These are phyloP conservation scores for Puccinia brachypodii DNA, from an alignment of 1,284 basidiomycete species.

Conservation along the genomic window DNA sequence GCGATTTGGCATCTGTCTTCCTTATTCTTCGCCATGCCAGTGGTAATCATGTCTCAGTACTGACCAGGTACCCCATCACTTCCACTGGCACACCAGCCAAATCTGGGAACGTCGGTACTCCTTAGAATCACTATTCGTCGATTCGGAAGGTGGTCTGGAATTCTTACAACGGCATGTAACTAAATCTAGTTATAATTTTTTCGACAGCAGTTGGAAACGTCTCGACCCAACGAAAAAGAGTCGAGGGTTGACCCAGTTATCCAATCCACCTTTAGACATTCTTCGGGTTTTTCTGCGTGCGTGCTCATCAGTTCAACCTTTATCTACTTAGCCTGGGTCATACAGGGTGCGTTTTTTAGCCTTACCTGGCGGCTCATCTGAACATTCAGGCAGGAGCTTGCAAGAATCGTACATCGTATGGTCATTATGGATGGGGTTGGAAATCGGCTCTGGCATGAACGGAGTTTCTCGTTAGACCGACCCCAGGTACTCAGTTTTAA, in stretches of 20 bases:
- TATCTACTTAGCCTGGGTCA: conserved; percentile 1
- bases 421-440: background rate
- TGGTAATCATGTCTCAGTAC: background rate
- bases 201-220: background rate
- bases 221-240: background rate
- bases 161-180: background rate
- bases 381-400: conserved; percentile 8
- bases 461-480: background rate
- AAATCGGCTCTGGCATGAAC: background rate
- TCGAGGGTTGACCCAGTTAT: background rate
- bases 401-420: background rate
- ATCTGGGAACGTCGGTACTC: background rate
- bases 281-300: background rate
- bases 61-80: background rate
- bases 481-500: background rate
- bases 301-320: background rate
- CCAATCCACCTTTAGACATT: background rate
- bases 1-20: background rate
- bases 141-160: background rate
- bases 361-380: background rate
- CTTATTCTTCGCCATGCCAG: background rate
- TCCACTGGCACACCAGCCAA: background rate
- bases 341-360: background rate
- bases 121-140: background rate
- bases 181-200: background rate